Evolutionary conservation across 163 green algal species (phyloP).

Genomic region (Chloromonas sp.): DNA sequence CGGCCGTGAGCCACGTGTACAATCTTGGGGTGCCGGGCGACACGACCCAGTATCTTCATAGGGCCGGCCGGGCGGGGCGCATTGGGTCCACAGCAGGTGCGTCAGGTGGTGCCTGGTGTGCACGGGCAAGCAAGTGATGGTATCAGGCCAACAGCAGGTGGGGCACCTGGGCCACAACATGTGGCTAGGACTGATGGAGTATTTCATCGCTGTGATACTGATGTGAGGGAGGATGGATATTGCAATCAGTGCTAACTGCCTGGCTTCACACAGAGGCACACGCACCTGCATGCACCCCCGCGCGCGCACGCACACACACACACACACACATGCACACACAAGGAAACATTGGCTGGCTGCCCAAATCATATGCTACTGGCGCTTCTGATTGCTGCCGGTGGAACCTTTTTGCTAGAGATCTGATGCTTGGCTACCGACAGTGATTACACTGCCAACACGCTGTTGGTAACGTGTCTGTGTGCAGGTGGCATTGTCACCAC

Average conservation of each 20-base stretch:
- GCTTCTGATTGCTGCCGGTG: not conserved
- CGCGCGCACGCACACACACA: too few relatives aligned
- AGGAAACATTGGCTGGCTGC: too few relatives aligned
- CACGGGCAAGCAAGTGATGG: not conserved
- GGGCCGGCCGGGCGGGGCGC: constrained; percentile 64
- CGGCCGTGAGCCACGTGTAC: constrained; percentile 78
- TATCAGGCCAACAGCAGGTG: too few relatives aligned
- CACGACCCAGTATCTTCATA: constrained; percentile 68
- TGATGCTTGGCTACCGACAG: too few relatives aligned
- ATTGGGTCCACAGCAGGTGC: constrained; percentile 48
- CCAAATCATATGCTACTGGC: too few relatives aligned
- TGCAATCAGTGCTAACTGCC: not conserved
- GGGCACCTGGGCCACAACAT: not conserved
- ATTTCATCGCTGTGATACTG: too few relatives aligned
- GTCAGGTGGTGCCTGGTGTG: not conserved
- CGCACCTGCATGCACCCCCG: too few relatives aligned
- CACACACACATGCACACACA: too few relatives aligned
- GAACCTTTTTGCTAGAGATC: not conserved
- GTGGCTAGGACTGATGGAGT: too few relatives aligned
- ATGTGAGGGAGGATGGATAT: too few relatives aligned
- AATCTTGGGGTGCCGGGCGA: constrained; percentile 56
- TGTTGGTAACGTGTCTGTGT: not conserved
- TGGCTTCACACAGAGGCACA: not conserved
- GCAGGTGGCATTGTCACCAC: constrained; percentile 53
- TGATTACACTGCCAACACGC: too few relatives aligned